phyloP scores from a whole-genome alignment of 176 grass and related monocot species.

The Thinopyrum elongatum region DNA sequence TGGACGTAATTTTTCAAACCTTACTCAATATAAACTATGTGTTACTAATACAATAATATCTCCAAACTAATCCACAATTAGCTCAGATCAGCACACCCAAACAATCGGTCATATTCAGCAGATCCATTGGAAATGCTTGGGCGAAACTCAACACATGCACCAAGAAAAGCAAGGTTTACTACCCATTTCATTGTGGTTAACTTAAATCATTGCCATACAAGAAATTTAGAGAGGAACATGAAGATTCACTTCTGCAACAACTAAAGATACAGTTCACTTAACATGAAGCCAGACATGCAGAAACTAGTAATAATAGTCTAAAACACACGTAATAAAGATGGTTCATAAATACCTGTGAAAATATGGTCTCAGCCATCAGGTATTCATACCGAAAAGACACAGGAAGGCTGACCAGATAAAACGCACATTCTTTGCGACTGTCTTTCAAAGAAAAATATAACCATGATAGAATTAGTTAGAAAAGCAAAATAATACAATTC shows the following conservation, averaged over 20 bases:
- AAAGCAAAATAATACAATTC: slow-evolving; percentile 11
- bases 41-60: background rate
- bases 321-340: background rate
- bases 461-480: slow-evolving; percentile 39
- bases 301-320: slow-evolving; percentile 2
- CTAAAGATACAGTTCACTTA: background rate
- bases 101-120: background rate
- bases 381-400: slow-evolving; percentile 94
- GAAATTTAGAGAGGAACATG: background rate
- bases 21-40: background rate
- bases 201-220: background rate
- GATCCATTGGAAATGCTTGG: background rate
- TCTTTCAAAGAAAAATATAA: slow-evolving; percentile 74
- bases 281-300: background rate
- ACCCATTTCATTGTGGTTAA: slow-evolving; percentile 8
- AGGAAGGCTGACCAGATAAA: slow-evolving; percentile 88
- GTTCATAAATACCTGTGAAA: slow-evolving; percentile 78
- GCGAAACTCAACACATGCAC: background rate
- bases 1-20: background rate
- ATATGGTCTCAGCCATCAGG: slow-evolving; percentile 99
- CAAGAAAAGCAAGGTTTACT: background rate
- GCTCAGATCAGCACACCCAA: slow-evolving; percentile 6
- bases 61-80: background rate
- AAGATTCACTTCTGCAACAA: slow-evolving; percentile 11
- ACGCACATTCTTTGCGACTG: slow-evolving; percentile 99